Conservation (phyloP, 257 asterid genomes). For the Ehretia macrophylla region DNA sequence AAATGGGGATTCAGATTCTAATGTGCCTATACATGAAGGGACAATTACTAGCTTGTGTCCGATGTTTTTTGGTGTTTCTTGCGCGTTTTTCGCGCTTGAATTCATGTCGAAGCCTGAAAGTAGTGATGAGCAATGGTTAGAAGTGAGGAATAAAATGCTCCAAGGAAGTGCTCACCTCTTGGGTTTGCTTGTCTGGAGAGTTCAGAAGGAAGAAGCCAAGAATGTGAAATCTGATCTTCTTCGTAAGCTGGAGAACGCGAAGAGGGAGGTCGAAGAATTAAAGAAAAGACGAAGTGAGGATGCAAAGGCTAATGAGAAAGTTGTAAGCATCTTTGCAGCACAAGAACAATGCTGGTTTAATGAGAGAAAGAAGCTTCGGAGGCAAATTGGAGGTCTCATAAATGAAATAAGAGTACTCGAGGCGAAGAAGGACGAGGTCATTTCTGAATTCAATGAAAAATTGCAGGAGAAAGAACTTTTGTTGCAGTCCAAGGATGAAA, state of each 20-base stretch:
- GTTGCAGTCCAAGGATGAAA: conserved; percentile 50
- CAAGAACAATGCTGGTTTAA: conserved; percentile 77
- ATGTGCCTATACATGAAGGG: conserved; percentile 29
- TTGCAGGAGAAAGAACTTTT: conserved; percentile 41
- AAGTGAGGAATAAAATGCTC: conserved; percentile 48
- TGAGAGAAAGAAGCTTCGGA: conserved; percentile 69
- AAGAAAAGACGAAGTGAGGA: conserved; percentile 74
- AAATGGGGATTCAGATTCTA: conserved; percentile 40
- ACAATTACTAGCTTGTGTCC: conserved; percentile 41
- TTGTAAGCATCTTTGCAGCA: conserved; percentile 68
- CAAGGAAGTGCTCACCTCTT: conserved; percentile 72
- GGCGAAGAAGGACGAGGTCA: conserved; percentile 28
- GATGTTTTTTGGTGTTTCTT: conserved; percentile 68
- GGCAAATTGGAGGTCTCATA: conserved; percentile 63
- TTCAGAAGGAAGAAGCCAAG: conserved; percentile 31
- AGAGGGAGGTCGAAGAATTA: conserved; percentile 43
- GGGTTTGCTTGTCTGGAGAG: conserved; percentile 70
- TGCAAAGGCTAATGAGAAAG: conserved; percentile 87
- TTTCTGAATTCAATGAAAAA: conserved; percentile 50
- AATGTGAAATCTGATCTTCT: conserved; percentile 31
- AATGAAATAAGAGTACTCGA: conserved; percentile 51
- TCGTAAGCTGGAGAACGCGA: conserved; percentile 47
- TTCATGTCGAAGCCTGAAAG: conserved; percentile 47
- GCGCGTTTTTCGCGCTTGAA: conserved; percentile 62
- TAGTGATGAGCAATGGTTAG: conserved; percentile 51